These are phyloP conservation scores for Quercus gilva DNA, from an alignment of 306 rosid species.

Conservation along the genomic window DNA sequence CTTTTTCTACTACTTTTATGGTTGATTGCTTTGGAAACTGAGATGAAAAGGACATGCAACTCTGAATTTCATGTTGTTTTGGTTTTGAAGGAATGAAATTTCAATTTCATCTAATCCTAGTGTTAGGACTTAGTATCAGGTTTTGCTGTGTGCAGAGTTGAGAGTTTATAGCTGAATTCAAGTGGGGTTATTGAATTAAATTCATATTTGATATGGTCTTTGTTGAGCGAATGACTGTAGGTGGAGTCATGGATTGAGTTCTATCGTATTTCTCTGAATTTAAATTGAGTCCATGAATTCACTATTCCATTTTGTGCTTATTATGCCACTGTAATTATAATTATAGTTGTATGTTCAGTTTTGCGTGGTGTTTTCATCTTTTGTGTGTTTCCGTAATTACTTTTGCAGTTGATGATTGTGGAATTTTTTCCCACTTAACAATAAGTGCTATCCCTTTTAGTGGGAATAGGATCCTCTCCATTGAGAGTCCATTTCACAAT, in stretches of 20 bases:
- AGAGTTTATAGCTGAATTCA: too few species aligned
- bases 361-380: neutral
- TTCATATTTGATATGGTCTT: too few species aligned
- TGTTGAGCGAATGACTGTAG: constrained; percentile 5
- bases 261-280: neutral
- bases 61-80: neutral
- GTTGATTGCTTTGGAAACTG: neutral
- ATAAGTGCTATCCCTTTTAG: too few species aligned
- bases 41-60: neutral
- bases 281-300: neutral
- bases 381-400: neutral
- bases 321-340: neutral
- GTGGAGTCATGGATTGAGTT: constrained; percentile 18
- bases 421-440: neutral
- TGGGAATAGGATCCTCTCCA: too few species aligned
- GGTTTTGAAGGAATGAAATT: neutral
- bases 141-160: too few species aligned
- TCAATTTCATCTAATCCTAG: too few species aligned
- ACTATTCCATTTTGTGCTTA: neutral
- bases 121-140: too few species aligned
- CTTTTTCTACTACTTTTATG: neutral
- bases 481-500: too few species aligned
- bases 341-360: neutral
- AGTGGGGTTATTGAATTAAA: too few species aligned
- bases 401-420: neutral